Evolutionary conservation across 2,329 filamentous ascomycete genomes (phyloP), one percentile per base, ranked within the genome.

Genomic region (Didymella keratinophila): DNA sequence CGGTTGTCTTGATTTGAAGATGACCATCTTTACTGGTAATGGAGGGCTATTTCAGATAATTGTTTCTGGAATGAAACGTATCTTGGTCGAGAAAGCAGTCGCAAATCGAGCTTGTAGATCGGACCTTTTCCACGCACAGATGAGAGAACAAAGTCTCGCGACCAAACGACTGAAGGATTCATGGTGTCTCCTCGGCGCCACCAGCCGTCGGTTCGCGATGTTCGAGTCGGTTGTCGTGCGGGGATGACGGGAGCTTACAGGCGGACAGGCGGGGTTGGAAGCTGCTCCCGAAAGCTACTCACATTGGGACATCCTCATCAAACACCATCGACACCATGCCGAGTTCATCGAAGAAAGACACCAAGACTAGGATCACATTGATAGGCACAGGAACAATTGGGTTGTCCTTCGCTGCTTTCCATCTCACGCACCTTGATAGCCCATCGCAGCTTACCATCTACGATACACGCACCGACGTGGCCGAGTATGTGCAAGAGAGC

Each of bases 391-490:
- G 80, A 43, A 82, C 80, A 3, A 86, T 86, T 42, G 84, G 84
- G 32, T 79, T 86, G 43, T 85, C 83, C 21, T 85, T 86, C 69
- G 79, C 81, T 9, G 82, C 83, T 25, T 79, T 85, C 21, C 83
- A 86, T 62, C 76, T 86, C 25, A 70, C 76, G 4, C 78, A 81
- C 56, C 74, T 80, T 50, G 69, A 76, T 7, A 68, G 73, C 18
- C 68, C 75, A 27, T 71, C 68, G 2, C 69, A 73, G 14, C 73
- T 86, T 45, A 80, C 78, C 37, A 80, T 86, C 64, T 81, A 78
- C 72, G 83, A 86, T 62, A 81, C 80, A 0, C 76, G 83, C 3
- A 76, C 81, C 0, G 79, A 85, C 60, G 73, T 83, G 42, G 64
- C 76, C 34, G 51, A 73, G 20, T 81, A 85, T 66, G 71, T 86